These are phyloP conservation scores for Fomitiporia mediterranea DNA, from an alignment of 1,284 basidiomycete genomes.

Conservation along the genomic window DNA sequence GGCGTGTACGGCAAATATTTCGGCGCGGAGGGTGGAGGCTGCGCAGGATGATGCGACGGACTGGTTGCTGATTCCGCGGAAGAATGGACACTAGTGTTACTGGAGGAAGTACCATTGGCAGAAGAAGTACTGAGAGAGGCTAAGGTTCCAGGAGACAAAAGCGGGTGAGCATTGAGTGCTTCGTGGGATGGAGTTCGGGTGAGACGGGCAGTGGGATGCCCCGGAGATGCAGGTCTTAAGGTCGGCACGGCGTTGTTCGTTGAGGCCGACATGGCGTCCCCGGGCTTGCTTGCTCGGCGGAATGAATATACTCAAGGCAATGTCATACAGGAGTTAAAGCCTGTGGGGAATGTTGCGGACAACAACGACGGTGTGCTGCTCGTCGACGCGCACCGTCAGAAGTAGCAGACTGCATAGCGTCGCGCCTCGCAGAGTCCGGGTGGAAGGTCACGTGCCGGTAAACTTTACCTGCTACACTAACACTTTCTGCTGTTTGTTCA, in stretches of 20 bases:
- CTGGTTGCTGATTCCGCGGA: constrained; percentile 37
- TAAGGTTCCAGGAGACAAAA: constrained; percentile 44
- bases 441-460: neutral
- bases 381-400: no score
- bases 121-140: constrained; percentile 20
- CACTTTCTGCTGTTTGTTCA: no score
- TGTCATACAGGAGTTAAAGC: neutral
- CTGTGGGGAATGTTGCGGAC: neutral
- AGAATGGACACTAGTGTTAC: constrained; percentile 12
- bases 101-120: constrained; percentile 22
- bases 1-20: constrained; percentile 56
- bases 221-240: constrained; percentile 53
- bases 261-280: constrained; percentile 23
- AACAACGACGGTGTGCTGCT: neutral
- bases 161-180: constrained; percentile 54
- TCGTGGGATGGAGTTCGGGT: constrained; percentile 49
- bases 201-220: constrained; percentile 23
- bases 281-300: neutral
- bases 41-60: constrained; percentile 23
- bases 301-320: no score
- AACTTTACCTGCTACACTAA: no score
- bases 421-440: neutral
- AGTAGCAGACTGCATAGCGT: no score
- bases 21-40: constrained; percentile 24
- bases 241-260: constrained; percentile 37